These are phyloP conservation scores for Cordyceps tenuipes DNA, from an alignment of 2,329 filamentous ascomycete genomes.

Conservation along the genomic window DNA sequence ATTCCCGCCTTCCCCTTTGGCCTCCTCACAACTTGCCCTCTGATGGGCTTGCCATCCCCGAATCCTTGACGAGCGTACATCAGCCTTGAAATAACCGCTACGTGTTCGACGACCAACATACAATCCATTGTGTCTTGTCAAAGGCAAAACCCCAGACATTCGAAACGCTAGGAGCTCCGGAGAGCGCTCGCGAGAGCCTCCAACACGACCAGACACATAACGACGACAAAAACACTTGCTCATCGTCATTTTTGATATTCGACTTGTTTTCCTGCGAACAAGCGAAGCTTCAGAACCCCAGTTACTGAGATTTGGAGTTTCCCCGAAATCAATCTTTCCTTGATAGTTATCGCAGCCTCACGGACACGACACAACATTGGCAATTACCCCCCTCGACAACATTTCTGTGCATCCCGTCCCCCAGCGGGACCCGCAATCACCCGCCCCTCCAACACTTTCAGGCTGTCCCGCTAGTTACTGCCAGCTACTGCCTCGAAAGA, in stretches of 20 bases:
- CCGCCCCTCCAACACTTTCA: background rate
- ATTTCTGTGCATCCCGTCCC: background rate
- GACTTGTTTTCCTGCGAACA: background rate
- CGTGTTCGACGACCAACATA: background rate
- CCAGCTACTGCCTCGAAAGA: background rate
- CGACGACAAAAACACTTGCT: background rate
- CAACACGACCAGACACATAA: background rate
- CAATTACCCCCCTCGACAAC: background rate
- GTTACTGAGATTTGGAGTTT: background rate
- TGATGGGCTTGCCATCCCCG: background rate
- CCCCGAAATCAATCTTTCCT: background rate
- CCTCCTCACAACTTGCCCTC: background rate
- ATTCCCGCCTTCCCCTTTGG: background rate
- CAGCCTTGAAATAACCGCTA: background rate
- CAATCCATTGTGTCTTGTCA: background rate
- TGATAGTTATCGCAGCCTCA: background rate
- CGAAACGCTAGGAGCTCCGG: background rate
- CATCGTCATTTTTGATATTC: background rate
- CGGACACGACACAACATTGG: background rate
- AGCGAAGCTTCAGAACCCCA: no score
- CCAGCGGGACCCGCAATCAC: background rate
- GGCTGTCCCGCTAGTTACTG: no score
- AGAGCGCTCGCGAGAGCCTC: background rate
- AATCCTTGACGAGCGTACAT: background rate
- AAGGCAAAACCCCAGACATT: background rate